Evolutionary conservation across 1,284 basidiomycete genomes (phyloP), one percentile per base, ranked within the genome.

Genomic region (Puccinia horiana): DNA sequence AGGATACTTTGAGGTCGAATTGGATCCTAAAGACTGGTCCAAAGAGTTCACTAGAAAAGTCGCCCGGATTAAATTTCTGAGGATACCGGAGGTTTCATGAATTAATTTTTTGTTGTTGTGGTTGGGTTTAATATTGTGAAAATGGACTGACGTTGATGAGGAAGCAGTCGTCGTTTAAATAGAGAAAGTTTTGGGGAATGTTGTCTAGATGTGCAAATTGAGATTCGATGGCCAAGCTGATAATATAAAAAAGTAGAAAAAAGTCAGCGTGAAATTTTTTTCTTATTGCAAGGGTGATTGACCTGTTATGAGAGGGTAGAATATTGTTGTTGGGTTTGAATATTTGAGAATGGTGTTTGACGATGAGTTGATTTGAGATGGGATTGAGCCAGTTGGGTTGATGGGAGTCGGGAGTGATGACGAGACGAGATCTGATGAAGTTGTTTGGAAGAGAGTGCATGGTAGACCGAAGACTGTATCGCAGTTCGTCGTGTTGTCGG

Each of bases 131-230:
- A 26, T 11, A 26, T 47, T 32, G 44, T 8, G 11, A n/a, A 26
- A 16, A 42, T 12, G 37, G 35, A 37, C 37, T 2, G 16, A 81
- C 79, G 23, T 70, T 73, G 26, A 81, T 44, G 52, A 81, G 63
- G 54, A 81, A 81, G 54, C 56, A 72, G 63, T 81, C 79, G 54
- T 81, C 79, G 49, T 81, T 81, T 18, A 81, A 26, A 54, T 81
- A 81, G 23, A 81, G 18, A n/a, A 81, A 35, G 23, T 69, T 74
- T 23, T 81, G 20, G 2, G 44, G 37, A n/a, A 81, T 72, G 11
- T 32, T 49, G 2, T 37, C 23, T 6, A 63, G 40, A 81, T 81
- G 69, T 32, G 52, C 65, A n/a, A 81, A 61, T 52, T 81, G 79
- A 35, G 52, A 61, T 74, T 81, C 79, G 23, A 81, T 81, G 5